phyloP scores from a whole-genome alignment of 805 yeast species.

The Pichia manshurica region DNA sequence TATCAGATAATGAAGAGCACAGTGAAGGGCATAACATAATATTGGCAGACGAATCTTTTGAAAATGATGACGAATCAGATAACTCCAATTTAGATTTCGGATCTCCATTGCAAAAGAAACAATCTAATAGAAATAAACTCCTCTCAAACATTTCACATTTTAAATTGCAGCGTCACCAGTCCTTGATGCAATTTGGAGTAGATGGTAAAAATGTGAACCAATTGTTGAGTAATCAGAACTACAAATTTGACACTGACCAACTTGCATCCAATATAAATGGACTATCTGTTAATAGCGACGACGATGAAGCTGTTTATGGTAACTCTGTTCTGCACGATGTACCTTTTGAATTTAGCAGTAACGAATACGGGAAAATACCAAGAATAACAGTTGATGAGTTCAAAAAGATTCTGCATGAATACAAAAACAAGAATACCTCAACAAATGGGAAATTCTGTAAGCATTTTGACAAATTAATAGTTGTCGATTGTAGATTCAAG shows the following conservation, averaged over 20 bases:
- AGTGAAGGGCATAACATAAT: too few relatives aligned
- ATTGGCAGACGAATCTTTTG: not conserved
- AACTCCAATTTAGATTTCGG: constrained; percentile 25
- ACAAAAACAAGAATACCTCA: constrained; percentile 34
- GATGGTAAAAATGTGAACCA: not conserved
- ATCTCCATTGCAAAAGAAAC: constrained; percentile 35
- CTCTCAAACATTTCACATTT: constrained; percentile 16
- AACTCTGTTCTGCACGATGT: constrained; percentile 10
- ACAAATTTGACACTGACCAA: constrained; percentile 20
- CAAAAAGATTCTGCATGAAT: constrained; percentile 42
- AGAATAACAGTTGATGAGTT: constrained; percentile 57
- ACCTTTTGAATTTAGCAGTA: constrained; percentile 2
- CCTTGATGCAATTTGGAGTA: constrained; percentile 15
- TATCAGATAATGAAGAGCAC: not conserved
- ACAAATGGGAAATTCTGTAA: constrained; percentile 31
- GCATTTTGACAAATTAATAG: constrained; percentile 48
- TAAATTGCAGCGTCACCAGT: constrained; percentile 26
- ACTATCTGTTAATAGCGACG: constrained; percentile 16
- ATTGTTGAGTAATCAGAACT: not conserved
- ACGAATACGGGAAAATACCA: constrained; percentile 58
- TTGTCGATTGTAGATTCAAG: constrained; percentile 87
- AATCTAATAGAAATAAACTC: constrained; percentile 16
- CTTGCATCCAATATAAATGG: constrained; percentile 24
- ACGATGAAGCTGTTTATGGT: constrained; percentile 6
- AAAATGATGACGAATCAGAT: not conserved